Evolutionary conservation across 2,329 filamentous ascomycete species (phyloP).

Genomic region (Cephalotrichum gorgonifer): DNA sequence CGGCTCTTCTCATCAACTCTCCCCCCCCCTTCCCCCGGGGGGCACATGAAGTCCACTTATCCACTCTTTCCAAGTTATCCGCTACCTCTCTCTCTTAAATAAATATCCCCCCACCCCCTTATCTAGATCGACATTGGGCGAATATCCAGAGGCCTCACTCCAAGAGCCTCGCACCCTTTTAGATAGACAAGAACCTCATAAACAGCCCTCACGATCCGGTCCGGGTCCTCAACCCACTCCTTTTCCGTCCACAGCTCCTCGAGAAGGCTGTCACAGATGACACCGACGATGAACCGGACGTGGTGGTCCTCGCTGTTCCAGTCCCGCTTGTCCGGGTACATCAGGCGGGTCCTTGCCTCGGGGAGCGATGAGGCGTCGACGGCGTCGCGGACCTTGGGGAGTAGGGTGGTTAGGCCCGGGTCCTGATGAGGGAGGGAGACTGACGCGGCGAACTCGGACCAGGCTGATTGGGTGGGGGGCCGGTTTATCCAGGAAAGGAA

Average conservation of each 20-base stretch:
- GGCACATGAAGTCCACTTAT: too few species aligned
- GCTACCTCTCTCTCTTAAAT: too few species aligned
- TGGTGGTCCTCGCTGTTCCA: constrained; percentile 26
- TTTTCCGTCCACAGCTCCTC: constrained; percentile 19
- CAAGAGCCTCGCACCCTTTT: not conserved
- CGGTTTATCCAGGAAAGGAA: constrained; percentile 25
- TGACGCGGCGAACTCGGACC: constrained; percentile 21
- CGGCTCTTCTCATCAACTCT: too few species aligned
- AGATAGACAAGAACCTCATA: constrained; percentile 24
- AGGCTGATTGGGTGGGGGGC: constrained; percentile 20
- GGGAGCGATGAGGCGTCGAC: constrained; percentile 12
- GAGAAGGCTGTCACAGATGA: constrained; percentile 23
- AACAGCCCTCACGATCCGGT: constrained; percentile 21
- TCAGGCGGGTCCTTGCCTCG: constrained; percentile 19
- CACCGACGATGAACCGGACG: constrained; percentile 25
- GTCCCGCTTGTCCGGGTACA: constrained; percentile 23
- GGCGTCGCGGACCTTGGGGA: constrained; percentile 19
- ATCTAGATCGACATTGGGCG: not conserved
- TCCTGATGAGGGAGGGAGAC: constrained; percentile 10
- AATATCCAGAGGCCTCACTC: not conserved
- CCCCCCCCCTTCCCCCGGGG: too few species aligned
- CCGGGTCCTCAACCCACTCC: constrained; percentile 19
- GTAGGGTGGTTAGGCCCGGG: constrained; percentile 21
- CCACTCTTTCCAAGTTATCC: too few species aligned
- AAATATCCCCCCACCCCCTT: not conserved